Percentiles rank a stretch among this genome's conserved stretches.
Conservation (phyloP, 352 stramenopile species). For the Aphanomyces euteiches region DNA sequence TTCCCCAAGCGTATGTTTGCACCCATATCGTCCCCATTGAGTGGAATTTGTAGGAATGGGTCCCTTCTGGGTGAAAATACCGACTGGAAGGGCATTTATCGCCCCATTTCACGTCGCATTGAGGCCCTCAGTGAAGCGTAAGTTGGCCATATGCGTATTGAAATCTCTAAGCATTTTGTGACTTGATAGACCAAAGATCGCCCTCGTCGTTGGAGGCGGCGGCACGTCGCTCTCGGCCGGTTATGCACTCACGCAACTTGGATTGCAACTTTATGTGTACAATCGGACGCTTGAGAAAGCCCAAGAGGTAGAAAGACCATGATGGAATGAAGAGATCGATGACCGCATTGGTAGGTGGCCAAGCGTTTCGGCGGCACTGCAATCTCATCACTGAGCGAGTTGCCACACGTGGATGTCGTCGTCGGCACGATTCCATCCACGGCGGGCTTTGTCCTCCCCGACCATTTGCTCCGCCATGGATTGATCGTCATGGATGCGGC, state of each 20-base stretch:
- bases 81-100: slow-evolving; percentile 97
- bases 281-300: slow-evolving; percentile 95
- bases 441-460: slow-evolving; percentile 76
- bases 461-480: slow-evolving; percentile 51
- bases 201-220: slow-evolving; percentile 88
- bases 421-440: slow-evolving; percentile 93
- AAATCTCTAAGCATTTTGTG: not conserved
- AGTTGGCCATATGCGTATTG: not conserved
- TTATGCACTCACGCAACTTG: slow-evolving; percentile 90
- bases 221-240: slow-evolving; percentile 93
- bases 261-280: slow-evolving; percentile 89
- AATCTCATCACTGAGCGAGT: slow-evolving; percentile 45
- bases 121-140: not conserved
- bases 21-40: slow-evolving; percentile 37
- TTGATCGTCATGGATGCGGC: slow-evolving; percentile 95
- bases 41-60: slow-evolving; percentile 42
- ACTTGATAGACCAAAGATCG: slow-evolving; percentile 23
- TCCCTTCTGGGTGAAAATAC: slow-evolving; percentile 93
- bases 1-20: slow-evolving; percentile 58
- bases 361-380: slow-evolving; percentile 80
- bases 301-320: slow-evolving; percentile 34
- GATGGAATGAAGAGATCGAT: not conserved
- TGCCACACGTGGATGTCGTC: slow-evolving; percentile 81
- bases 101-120: slow-evolving; percentile 81
- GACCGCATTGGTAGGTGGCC: slow-evolving; percentile 46